Conservation (phyloP, 2,329 filamentous ascomycete genomes). For the Stagonosporopsis cucurbitacearum region DNA sequence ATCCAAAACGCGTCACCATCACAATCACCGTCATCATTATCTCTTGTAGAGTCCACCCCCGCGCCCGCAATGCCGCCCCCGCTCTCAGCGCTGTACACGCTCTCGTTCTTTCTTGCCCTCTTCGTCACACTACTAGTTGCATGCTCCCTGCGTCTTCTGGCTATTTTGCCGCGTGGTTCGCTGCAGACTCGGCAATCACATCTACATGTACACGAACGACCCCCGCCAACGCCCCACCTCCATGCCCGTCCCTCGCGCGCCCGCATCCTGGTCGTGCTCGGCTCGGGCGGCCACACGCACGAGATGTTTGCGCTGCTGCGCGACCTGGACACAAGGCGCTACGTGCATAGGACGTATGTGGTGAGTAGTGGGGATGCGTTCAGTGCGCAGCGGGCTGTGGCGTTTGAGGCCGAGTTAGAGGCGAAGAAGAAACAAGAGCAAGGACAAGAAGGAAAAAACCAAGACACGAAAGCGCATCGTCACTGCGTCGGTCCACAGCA, state of each 20-base stretch:
- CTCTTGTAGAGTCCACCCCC: neutral
- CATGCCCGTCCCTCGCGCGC: conserved; percentile 47
- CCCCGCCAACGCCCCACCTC: no score
- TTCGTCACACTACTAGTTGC: conserved; percentile 44
- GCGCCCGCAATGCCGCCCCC: conserved; percentile 29
- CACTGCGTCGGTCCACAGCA: conserved; percentile 44
- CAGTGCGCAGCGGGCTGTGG: conserved; percentile 67
- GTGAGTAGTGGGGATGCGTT: conserved; percentile 78
- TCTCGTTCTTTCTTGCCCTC: conserved; percentile 42
- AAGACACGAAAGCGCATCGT: no score
- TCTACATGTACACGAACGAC: neutral
- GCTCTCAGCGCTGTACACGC: conserved; percentile 27
- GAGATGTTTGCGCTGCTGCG: conserved; percentile 90
- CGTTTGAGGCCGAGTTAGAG: conserved; percentile 64
- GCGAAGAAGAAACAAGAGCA: neutral
- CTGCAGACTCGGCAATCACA: conserved; percentile 25
- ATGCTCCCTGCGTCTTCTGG: conserved; percentile 48
- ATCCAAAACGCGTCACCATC: neutral
- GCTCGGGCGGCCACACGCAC: conserved; percentile 91
- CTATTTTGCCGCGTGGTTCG: conserved; percentile 50
- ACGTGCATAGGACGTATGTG: conserved; percentile 77
- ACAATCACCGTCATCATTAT: neutral
- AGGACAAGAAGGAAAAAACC: neutral
- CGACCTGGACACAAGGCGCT: conserved; percentile 56
- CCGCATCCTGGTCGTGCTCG: conserved; percentile 81